A percentile compares a stretch with the other conserved stretches of the same genome.
Evolutionary conservation across 345 rosid species (phyloP).

Genomic region (Microcos paniculata): DNA sequence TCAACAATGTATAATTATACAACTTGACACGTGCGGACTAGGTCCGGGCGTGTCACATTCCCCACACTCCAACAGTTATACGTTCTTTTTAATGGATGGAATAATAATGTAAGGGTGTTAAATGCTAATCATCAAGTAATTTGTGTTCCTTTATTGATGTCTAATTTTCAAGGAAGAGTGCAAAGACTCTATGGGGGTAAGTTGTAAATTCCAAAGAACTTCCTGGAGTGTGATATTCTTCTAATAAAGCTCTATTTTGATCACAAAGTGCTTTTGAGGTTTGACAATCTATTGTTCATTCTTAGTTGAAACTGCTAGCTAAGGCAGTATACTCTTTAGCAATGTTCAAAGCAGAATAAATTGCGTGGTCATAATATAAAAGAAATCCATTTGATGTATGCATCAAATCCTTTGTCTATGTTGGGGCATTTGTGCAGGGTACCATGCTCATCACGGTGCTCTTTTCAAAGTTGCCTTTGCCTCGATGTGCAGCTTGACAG

Average conservation of each 20-base stretch:
- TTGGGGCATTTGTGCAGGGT: too few species aligned
- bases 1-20: too few species aligned
- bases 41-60: too few species aligned
- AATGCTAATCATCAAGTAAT: not conserved
- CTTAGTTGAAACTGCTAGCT: constrained; percentile 71
- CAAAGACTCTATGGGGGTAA: constrained; percentile 86
- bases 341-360: constrained; percentile 87
- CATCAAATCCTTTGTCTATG: too few species aligned
- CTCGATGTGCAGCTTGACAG: too few species aligned
- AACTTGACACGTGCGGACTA: too few species aligned
- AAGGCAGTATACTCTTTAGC: constrained; percentile 91
- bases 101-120: not conserved
- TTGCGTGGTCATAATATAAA: too few species aligned
- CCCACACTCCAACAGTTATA: constrained; percentile 3
- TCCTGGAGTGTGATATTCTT: not conserved
- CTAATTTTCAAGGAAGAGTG: constrained; percentile 62
- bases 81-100: not conserved
- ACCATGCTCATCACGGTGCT: too few species aligned
- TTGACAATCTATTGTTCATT: constrained; percentile 19
- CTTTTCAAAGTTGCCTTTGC: too few species aligned
- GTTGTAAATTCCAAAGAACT: constrained; percentile 24
- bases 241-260: not conserved
- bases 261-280: not conserved
- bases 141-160: not conserved
- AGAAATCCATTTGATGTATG: too few species aligned